A percentile compares a stretch with the other conserved stretches of the same genome.
Conservation (phyloP, 2,329 filamentous ascomycete species). For the Dactylellina drechsleri region DNA sequence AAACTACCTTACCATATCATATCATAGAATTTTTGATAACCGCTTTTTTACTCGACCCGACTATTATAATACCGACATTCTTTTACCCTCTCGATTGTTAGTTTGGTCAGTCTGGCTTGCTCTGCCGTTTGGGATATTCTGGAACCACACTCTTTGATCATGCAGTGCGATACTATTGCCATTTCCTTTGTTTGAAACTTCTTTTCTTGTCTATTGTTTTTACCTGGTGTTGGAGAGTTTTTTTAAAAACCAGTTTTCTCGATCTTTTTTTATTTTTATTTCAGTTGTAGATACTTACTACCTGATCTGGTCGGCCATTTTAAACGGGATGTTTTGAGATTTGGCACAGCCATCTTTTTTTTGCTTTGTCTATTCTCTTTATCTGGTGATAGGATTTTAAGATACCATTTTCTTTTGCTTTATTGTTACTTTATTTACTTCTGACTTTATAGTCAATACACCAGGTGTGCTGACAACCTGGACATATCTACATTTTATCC, state of each 20-base stretch:
- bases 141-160: constrained; percentile 10
- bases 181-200: constrained; percentile 14
- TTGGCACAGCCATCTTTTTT: background rate
- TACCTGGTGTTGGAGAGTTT: constrained; percentile 46
- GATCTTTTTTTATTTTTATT: constrained; percentile 2
- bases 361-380: background rate
- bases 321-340: too few relatives aligned
- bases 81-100: background rate
- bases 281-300: constrained; percentile 31
- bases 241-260: constrained; percentile 3
- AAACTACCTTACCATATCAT: background rate
- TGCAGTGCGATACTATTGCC: constrained; percentile 36
- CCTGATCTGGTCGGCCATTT: too few relatives aligned
- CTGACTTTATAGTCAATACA: too few relatives aligned
- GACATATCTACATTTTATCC: too few relatives aligned
- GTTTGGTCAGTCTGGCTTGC: background rate
- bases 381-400: constrained; percentile 16
- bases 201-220: too few relatives aligned
- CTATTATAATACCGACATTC: background rate
- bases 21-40: constrained; percentile 25
- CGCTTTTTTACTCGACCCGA: background rate
- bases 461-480: too few relatives aligned
- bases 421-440: background rate
- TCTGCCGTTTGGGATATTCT: background rate
- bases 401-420: constrained; percentile 39